phyloP scores from a whole-genome alignment of 2,329 filamentous ascomycete species.

The Sporothrix variecibatus region DNA sequence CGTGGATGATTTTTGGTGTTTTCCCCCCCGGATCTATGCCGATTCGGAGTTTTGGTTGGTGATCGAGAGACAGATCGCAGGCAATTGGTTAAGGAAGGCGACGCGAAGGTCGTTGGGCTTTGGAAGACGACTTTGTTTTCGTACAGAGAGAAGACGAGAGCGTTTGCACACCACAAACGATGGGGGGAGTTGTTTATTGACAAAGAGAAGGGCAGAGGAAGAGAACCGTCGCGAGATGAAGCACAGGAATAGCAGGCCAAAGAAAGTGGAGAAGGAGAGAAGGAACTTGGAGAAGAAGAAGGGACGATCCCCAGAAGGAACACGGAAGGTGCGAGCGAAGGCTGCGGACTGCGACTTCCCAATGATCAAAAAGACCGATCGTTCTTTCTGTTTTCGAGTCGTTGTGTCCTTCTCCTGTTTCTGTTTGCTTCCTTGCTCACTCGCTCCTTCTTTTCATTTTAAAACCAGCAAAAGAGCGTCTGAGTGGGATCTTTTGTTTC shows the following conservation, averaged over 20 bases:
- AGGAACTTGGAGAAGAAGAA: slow-evolving; percentile 9
- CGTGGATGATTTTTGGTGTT: background rate
- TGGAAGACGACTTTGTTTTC: background rate
- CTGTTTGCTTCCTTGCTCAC: background rate
- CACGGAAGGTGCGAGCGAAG: background rate
- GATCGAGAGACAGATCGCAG: background rate
- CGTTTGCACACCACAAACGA: background rate
- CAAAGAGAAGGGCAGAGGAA: background rate
- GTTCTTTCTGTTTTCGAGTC: background rate
- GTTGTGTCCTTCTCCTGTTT: background rate
- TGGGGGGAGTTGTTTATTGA: background rate
- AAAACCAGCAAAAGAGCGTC: background rate
- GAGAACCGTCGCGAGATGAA: background rate
- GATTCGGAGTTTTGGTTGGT: background rate
- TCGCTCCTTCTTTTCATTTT: background rate
- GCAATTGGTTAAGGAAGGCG: background rate
- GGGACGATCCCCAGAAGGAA: background rate
- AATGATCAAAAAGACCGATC: background rate
- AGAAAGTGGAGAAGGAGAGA: slow-evolving; percentile 15
- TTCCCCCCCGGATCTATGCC: background rate
- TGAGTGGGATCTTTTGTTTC: background rate
- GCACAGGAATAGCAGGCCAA: background rate
- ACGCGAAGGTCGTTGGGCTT: background rate
- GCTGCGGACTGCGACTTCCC: background rate
- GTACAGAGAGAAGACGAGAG: background rate